phyloP scores from a whole-genome alignment of 2,329 filamentous ascomycete species.

The Colletotrichum orchidophilum region DNA sequence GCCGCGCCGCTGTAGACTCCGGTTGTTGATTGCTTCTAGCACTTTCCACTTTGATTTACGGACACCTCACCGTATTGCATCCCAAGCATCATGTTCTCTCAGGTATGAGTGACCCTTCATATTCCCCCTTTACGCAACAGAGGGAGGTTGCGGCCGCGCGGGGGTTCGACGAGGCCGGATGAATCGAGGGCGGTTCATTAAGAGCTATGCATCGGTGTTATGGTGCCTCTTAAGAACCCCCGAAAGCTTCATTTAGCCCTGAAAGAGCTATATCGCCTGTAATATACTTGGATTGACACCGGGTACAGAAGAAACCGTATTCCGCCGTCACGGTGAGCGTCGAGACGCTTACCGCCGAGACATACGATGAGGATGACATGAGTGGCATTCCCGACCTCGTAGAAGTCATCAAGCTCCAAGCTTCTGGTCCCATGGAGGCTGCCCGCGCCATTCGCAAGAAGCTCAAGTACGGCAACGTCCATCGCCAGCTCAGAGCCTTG shows the following conservation, averaged over 20 bases:
- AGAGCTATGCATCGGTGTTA: background rate
- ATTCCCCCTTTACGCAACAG: background rate
- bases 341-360: conserved; percentile 88
- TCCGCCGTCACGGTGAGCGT: conserved; percentile 93
- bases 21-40: too few relatives aligned
- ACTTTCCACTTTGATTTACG: background rate
- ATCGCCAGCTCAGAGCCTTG: conserved; percentile 89
- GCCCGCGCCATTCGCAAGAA: conserved; percentile 95
- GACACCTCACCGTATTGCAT: background rate
- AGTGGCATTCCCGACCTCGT: conserved; percentile 93
- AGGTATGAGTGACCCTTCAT: conserved; percentile 3
- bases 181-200: background rate
- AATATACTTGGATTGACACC: background rate
- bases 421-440: conserved; percentile 86
- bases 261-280: background rate
- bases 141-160: background rate
- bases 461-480: conserved; percentile 96
- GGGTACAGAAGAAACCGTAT: conserved; percentile 73
- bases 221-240: background rate
- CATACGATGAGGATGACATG: conserved; percentile 90
- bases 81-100: conserved; percentile 18
- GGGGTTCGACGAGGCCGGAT: background rate
- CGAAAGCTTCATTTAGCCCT: background rate
- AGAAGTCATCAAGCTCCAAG: conserved; percentile 91
- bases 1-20: background rate